Evolutionary conservation across 2,329 filamentous ascomycete species (phyloP).

Genomic region (Didymella segeticola): DNA sequence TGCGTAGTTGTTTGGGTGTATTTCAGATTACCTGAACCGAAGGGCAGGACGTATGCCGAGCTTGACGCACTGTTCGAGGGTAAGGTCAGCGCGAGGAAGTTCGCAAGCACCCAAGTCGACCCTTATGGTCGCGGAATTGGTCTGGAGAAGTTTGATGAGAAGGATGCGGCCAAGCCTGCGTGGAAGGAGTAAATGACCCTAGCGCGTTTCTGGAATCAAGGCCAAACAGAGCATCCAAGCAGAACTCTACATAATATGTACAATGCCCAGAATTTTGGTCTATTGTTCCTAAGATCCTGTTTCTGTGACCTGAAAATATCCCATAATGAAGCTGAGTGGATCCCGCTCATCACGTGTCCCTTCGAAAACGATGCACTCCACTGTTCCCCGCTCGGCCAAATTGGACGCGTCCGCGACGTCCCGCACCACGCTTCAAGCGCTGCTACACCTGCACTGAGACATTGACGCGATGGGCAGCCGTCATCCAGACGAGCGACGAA

Average conservation of each 20-base stretch:
- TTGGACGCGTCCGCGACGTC: neutral
- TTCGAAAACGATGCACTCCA: neutral
- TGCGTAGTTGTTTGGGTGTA: conserved; percentile 78
- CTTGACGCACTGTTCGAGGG: conserved; percentile 80
- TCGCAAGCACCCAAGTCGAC: conserved; percentile 30
- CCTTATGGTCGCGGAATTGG: conserved; percentile 22
- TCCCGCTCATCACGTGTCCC: neutral
- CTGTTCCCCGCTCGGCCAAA: conserved; percentile 1
- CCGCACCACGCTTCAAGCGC: neutral
- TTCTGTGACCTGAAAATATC: neutral
- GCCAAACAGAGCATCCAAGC: neutral
- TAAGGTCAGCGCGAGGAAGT: conserved; percentile 35
- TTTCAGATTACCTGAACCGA: conserved; percentile 80
- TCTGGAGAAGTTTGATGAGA: conserved; percentile 16
- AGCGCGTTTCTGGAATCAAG: neutral
- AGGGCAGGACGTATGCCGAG: conserved; percentile 81
- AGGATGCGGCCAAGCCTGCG: conserved; percentile 18
- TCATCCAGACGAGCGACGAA: neutral
- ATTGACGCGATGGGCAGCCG: neutral
- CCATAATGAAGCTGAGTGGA: neutral
- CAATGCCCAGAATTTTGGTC: too few relatives aligned
- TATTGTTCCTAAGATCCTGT: too few relatives aligned
- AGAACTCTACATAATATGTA: neutral
- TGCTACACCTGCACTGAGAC: neutral
- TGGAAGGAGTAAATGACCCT: conserved; percentile 21